A percentile compares a stretch with the other conserved stretches of the same genome.
These are phyloP conservation scores for Astrephomene gubernaculifera DNA, from an alignment of 139 green algal species.

Conservation along the genomic window DNA sequence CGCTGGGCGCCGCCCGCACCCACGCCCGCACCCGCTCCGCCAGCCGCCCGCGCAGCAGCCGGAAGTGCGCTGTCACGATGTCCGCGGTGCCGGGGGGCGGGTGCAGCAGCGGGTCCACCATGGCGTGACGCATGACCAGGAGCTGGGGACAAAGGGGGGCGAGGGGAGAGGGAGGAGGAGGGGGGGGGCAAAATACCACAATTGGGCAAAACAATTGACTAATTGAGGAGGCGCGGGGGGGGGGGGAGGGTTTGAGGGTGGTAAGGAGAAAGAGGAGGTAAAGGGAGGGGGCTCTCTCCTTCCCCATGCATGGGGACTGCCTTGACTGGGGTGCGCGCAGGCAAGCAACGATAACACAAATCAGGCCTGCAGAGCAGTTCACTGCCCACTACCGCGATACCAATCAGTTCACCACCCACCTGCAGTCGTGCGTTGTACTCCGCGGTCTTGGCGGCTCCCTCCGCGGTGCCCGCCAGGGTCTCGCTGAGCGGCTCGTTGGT, in stretches of 20 bases:
- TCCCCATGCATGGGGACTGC: too few species aligned
- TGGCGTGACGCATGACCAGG: constrained; percentile 76
- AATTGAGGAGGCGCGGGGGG: too few species aligned
- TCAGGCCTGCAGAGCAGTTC: too few species aligned
- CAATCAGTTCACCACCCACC: too few species aligned
- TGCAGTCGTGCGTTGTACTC: constrained; percentile 78
- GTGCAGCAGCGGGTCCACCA: constrained; percentile 72
- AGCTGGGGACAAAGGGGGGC: constrained; percentile 35
- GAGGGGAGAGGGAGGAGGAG: neutral
- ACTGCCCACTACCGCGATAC: neutral
- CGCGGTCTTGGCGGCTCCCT: constrained; percentile 54
- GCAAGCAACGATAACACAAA: too few species aligned
- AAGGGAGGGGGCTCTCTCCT: too few species aligned
- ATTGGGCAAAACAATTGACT: too few species aligned
- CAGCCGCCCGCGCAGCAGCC: constrained; percentile 57
- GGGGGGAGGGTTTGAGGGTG: too few species aligned
- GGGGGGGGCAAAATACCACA: too few species aligned
- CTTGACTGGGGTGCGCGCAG: too few species aligned
- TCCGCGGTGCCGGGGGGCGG: constrained; percentile 75
- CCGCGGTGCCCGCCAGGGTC: constrained; percentile 60
- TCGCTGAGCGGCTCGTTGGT: constrained; percentile 76
- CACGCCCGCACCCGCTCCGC: constrained; percentile 43
- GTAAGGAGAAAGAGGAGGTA: too few species aligned
- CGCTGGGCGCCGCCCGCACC: constrained; percentile 41
- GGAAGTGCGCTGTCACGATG: constrained; percentile 62